Percentiles rank a stretch among this genome's conserved stretches.
phyloP scores from a whole-genome alignment of 148 eudicot genomes.

The Silene latifolia region DNA sequence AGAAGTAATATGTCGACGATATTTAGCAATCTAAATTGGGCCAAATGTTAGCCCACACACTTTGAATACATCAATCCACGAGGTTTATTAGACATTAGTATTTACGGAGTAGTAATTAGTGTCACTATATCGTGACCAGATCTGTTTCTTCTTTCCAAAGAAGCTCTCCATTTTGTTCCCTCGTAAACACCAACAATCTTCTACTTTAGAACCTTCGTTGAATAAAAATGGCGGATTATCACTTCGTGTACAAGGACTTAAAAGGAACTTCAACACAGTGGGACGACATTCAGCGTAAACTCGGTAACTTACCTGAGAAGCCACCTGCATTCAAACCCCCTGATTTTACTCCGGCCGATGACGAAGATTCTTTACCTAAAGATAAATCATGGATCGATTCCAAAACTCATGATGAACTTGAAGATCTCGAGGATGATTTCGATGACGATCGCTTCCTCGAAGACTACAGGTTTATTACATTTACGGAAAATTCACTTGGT shows the following conservation, averaged over 20 bases:
- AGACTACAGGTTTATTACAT: conserved; percentile 57
- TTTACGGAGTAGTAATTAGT: too few species aligned
- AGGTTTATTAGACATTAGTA: too few species aligned
- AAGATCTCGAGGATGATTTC: conserved; percentile 88
- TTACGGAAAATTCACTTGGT: background rate
- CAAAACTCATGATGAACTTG: conserved; percentile 77
- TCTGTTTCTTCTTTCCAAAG: too few species aligned
- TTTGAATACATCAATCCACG: too few species aligned
- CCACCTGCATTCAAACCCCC: conserved; percentile 69
- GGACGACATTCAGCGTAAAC: conserved; percentile 85
- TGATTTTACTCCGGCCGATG: conserved; percentile 61
- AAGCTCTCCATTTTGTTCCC: too few species aligned
- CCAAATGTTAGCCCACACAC: too few species aligned
- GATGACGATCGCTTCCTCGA: conserved; percentile 83
- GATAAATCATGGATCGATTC: conserved; percentile 69
- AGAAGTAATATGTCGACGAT: too few species aligned
- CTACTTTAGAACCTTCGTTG: background rate
- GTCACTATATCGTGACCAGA: too few species aligned
- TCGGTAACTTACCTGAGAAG: conserved; percentile 71
- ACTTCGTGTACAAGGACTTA: conserved; percentile 77
- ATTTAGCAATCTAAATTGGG: too few species aligned
- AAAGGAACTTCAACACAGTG: conserved; percentile 89
- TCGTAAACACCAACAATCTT: background rate
- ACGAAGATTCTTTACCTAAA: conserved; percentile 53
- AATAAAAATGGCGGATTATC: conserved; percentile 54